Evolutionary conservation across 345 rosid genomes (phyloP).

Genomic region (Erucastrum elatum): DNA sequence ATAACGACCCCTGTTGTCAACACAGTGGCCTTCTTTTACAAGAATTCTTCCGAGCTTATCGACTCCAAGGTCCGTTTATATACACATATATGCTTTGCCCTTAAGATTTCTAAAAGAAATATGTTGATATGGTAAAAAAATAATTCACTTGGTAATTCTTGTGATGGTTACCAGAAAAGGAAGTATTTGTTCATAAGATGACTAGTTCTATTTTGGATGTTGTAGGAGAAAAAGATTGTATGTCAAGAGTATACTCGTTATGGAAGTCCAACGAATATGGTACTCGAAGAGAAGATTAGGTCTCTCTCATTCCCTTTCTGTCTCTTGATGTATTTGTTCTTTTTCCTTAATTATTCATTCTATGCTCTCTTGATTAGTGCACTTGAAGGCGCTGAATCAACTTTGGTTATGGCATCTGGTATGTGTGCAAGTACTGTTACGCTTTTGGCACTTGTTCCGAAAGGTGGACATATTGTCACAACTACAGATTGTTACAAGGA

Average conservation of each 20-base stretch:
- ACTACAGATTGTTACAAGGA: conserved; percentile 83
- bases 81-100: not conserved
- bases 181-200: not conserved
- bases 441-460: conserved; percentile 86
- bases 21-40: conserved; percentile 76
- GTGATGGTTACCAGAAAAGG: not conserved
- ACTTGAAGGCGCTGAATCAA: conserved; percentile 93
- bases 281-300: conserved; percentile 59
- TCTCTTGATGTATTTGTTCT: not conserved
- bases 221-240: conserved; percentile 55
- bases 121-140: not conserved
- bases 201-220: not conserved
- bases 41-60: conserved; percentile 75
- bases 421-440: conserved; percentile 82
- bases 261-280: conserved; percentile 87
- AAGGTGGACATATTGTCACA: conserved; percentile 78
- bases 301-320: not conserved
- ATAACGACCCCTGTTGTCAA: conserved; percentile 83
- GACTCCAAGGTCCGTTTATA: conserved; percentile 51
- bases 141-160: not conserved
- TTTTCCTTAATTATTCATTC: not conserved
- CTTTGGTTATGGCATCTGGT: conserved; percentile 83
- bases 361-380: conserved; percentile 48
- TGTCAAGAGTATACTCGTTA: conserved; percentile 86
- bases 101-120: not conserved